Evolutionary conservation across 345 rosid species (phyloP), one percentile per base, ranked within the genome.

Genomic region (Pelargonium nanum): DNA sequence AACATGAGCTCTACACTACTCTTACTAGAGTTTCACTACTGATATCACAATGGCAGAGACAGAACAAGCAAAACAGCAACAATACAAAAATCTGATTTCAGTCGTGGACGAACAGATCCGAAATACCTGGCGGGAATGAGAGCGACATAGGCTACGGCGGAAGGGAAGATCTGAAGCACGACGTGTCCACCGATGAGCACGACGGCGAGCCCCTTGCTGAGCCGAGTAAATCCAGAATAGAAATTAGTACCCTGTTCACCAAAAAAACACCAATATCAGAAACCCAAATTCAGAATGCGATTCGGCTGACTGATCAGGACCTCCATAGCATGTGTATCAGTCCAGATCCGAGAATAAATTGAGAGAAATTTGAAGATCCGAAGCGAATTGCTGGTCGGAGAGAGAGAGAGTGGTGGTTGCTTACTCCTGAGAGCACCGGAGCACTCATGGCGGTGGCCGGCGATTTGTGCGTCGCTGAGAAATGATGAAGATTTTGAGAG

Each of bases 61-160:
- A 55, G 4, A 22, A 25, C 12, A 7, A 9, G 26, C 26, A 55
- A 19, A 13, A 17, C 24, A 55, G 24, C 22, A 22, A 22, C 26
- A 17, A 22, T 22, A 54, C 22, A 23, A 0, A 9, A 55, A 55
- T 0, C 17, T 6, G 1, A 22, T 26, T 7, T 9, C 61, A 22
- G 24, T 28, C 23, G 6, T 23, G 53, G 22, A 20, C 7, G 54
- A 23, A 52, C 22, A 5, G 5, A 6, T 28, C 40, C 16, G 15
- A 40, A n/a, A 45, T 60, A 86, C 97, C 85, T 84, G 34, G 99
- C 95, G 22, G 97, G 99, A 75, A 94, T 94, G 16, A 94, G 83
- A 60, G 97, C 93, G 55, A 94, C 86, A 71, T 85, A 88, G 26
- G 71, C 16, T 53, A 86, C 68, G 58, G 95, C 74, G 2, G 86